Evolutionary conservation across 495 filamentous ascomycete genomes (phyloP).

Genomic region (Jackrogersella minutella): DNA sequence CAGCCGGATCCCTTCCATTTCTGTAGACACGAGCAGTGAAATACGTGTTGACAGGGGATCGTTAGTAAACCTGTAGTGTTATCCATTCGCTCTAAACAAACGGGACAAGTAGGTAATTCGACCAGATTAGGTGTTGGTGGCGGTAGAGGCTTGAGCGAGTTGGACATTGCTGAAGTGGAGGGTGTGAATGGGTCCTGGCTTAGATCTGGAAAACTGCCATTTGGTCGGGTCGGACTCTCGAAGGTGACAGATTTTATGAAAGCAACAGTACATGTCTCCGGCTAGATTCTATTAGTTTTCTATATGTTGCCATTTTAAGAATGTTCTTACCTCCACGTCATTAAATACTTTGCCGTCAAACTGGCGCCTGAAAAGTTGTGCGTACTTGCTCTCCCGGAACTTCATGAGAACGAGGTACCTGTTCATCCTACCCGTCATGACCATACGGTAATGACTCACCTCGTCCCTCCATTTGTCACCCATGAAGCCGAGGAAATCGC

Average conservation of each 20-base stretch:
- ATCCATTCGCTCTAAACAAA: constrained; percentile 98
- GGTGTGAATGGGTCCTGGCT: constrained; percentile 73
- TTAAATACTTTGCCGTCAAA: constrained; percentile 97
- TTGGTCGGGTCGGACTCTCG: constrained; percentile 55
- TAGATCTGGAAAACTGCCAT: constrained; percentile 63
- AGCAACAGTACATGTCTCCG: constrained; percentile 95
- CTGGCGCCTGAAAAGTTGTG: constrained; percentile 79
- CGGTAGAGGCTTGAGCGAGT: constrained; percentile 80
- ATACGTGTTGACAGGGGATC: constrained; percentile 97
- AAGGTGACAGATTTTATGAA: constrained; percentile 89
- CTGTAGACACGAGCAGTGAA: constrained; percentile 95
- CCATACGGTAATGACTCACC: constrained; percentile 95
- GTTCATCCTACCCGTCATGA: constrained; percentile 85
- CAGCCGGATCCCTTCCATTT: constrained; percentile 96
- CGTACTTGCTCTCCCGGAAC: constrained; percentile 77
- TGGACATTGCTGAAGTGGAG: constrained; percentile 56
- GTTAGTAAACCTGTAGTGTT: constrained; percentile 94
- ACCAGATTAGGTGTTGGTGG: constrained; percentile 89
- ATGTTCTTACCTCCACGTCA: constrained; percentile 79
- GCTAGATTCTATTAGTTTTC: constrained; percentile 59
- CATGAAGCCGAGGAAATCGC: constrained; percentile 91
- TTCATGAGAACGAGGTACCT: constrained; percentile 98
- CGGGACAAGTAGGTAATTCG: constrained; percentile 94
- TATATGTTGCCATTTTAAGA: not conserved
- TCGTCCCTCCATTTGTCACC: constrained; percentile 87